Percentiles rank a stretch among this genome's conserved stretches.
phyloP scores from a whole-genome alignment of 2,329 filamentous ascomycete species.

The Claviceps purpurea region DNA sequence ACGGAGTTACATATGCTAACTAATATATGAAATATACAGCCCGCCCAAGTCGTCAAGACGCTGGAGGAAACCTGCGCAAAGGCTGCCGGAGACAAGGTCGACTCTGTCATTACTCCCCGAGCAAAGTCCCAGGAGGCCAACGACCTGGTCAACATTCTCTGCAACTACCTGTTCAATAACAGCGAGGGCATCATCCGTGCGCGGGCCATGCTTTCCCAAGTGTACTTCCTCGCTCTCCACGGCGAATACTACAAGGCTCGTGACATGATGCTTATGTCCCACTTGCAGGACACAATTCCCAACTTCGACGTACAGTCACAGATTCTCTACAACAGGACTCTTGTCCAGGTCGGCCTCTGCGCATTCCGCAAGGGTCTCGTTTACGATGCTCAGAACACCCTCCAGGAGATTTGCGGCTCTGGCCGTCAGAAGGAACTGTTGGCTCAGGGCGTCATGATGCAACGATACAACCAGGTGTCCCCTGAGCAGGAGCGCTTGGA shows the following conservation, averaged over 20 bases:
- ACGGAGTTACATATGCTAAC: constrained; percentile 4
- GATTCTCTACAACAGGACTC: constrained; percentile 95
- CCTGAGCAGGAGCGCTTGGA: constrained; percentile 96
- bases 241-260: constrained; percentile 96
- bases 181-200: constrained; percentile 94
- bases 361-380: constrained; percentile 95
- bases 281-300: constrained; percentile 91
- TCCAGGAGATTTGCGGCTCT: constrained; percentile 96
- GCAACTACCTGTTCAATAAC: constrained; percentile 87
- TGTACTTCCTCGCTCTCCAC: constrained; percentile 95
- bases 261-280: constrained; percentile 99
- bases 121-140: constrained; percentile 53
- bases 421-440: constrained; percentile 96
- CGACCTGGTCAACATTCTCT: constrained; percentile 71
- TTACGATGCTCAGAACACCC: constrained; percentile 93
- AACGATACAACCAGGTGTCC: constrained; percentile 89
- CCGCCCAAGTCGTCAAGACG: constrained; percentile 80
- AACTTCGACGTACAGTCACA: constrained; percentile 96
- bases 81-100: constrained; percentile 50
- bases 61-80: constrained; percentile 94
- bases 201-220: constrained; percentile 93
- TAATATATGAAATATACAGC: constrained; percentile 30
- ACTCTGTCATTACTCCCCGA: constrained; percentile 73
- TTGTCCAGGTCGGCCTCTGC: constrained; percentile 95
- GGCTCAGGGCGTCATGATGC: constrained; percentile 95